These are phyloP conservation scores for Heracleum sosnowskyi DNA, from an alignment of 129 eudicot genomes.

Conservation along the genomic window DNA sequence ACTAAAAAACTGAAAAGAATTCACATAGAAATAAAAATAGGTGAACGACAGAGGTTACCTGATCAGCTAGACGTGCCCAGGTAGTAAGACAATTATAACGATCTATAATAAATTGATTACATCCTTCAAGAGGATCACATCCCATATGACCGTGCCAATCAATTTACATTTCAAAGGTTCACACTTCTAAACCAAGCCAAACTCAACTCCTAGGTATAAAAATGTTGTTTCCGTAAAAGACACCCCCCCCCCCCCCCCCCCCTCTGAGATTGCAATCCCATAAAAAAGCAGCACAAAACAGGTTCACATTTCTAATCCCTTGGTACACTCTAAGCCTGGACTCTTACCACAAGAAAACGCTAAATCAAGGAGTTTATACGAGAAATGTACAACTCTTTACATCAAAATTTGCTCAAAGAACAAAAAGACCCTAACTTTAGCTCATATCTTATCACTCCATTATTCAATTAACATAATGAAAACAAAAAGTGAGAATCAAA, in stretches of 20 bases:
- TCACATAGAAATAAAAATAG: background rate
- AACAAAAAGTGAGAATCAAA: background rate
- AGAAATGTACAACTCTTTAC: background rate
- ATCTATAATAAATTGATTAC: background rate
- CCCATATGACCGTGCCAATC: background rate
- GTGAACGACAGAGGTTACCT: background rate
- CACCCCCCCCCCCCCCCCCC: too few species aligned
- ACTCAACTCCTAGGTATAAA: background rate
- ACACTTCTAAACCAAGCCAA: background rate
- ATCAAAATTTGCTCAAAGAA: background rate
- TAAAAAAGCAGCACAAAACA: background rate
- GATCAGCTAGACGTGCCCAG: background rate
- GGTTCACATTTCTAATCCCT: background rate
- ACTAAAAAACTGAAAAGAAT: too few species aligned
- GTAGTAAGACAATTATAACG: background rate
- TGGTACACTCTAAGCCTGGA: background rate
- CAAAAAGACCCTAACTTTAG: background rate
- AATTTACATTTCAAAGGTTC: background rate
- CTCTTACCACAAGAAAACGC: background rate
- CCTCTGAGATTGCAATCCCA: background rate
- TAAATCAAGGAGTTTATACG: background rate
- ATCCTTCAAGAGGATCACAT: conserved; percentile 1
- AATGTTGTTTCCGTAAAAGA: too few species aligned
- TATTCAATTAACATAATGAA: background rate
- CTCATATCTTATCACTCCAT: background rate